These are phyloP conservation scores for Trichoderma koningii DNA, from an alignment of 2,329 filamentous ascomycete species.

Conservation along the genomic window DNA sequence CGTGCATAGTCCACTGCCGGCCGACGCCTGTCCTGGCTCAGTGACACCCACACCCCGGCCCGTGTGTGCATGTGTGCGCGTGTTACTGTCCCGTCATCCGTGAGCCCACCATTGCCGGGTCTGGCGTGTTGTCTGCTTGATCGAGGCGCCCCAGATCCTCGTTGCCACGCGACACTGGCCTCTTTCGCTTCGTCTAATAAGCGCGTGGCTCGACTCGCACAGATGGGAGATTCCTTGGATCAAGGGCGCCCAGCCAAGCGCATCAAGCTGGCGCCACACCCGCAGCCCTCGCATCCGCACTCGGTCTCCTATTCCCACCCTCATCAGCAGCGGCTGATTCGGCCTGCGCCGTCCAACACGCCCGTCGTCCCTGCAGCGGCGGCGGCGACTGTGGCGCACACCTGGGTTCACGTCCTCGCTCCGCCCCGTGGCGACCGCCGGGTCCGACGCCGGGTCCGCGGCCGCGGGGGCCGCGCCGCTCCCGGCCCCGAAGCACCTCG, in stretches of 20 bases:
- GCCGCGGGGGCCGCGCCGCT: not conserved
- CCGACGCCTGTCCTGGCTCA: not conserved
- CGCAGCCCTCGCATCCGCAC: not conserved
- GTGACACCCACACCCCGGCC: constrained; percentile 15
- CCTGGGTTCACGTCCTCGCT: constrained; percentile 3
- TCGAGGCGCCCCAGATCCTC: not conserved
- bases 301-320: not conserved
- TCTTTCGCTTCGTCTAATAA: not conserved
- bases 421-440: constrained; percentile 1
- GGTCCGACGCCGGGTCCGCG: not conserved
- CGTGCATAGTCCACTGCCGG: constrained; percentile 10
- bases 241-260: constrained; percentile 33
- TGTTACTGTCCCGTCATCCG: constrained; percentile 3
- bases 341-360: not conserved
- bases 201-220: constrained; percentile 10
- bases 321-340: constrained; percentile 5
- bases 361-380: not conserved
- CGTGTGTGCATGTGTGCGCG: constrained; percentile 13
- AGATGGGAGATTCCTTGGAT: constrained; percentile 29
- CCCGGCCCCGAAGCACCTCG: constrained; percentile 21
- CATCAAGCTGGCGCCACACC: constrained; percentile 29
- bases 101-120: constrained; percentile 11
- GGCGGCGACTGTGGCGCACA: not conserved
- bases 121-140: constrained; percentile 5
- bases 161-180: constrained; percentile 8